Evolutionary conservation across 345 rosid genomes (phyloP), one percentile per base, ranked within the genome.

Genomic region (Boechera stricta): DNA sequence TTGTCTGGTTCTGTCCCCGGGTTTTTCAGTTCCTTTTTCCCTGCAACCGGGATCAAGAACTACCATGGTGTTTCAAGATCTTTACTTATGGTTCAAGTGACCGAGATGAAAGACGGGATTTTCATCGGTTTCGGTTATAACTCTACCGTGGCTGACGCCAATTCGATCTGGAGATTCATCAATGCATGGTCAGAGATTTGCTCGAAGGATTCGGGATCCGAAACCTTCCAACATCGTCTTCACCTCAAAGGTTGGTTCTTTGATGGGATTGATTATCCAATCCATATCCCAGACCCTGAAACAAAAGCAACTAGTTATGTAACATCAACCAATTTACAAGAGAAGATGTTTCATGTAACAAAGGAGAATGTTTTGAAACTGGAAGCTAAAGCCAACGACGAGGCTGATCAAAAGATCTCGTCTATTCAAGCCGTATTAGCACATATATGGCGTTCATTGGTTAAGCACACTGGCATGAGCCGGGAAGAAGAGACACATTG

Each of bases 141-240:
- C 58, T 86, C 84, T 13, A 49, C 68, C 0, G 84, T 78, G 0
- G 82, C 61, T 1, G 89, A 86, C 41, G 87, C 86, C 1, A 9
- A 45, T 0, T 73, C 90, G 0, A 67, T 88, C 18, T 86, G 89
- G 90, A 67, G 75, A 42, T 84, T 88, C 69, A 9, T 88, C 35
- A 80, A 84, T 7, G 53, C 81, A 0, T 85, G 92, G 87, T 82
- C 90, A 0, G 79, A 84, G 75, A 81, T 79, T 11, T 69, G 73
- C 33, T 83, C 67, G 0, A 7, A 71, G 56, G 15, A 59, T 81
- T 9, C 31, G 10, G 5, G 26, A 12, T 56, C 18, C 8, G 10
- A 10, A 54, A 4, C 69, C 39, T 12, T 5, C 28, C 24, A 52
- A 12, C 9, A 5, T 33, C 21, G 2, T 33, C 67, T 73, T 79